Evolutionary conservation across 208 protist genomes (phyloP), one percentile per base, ranked within the genome.

Genomic region (Leishmania amazonensis): DNA sequence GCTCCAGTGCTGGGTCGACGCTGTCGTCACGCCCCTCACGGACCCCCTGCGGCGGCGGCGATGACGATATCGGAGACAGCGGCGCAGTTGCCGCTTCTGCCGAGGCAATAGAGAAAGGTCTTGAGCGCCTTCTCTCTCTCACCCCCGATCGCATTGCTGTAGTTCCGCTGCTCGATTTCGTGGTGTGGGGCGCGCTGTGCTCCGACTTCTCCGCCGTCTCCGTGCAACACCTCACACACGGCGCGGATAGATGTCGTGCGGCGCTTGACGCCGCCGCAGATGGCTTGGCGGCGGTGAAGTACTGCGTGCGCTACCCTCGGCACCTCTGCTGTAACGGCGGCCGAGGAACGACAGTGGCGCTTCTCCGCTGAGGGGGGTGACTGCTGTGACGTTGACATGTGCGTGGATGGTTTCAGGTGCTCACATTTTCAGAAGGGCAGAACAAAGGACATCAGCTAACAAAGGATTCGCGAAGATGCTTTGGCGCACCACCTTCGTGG

Each of bases 131-230:
- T 9, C 78, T 67, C n/a, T 60, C 83, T 4, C 65, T 86, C 62
- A 77, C 78, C 6, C 54, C 78, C 3, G 60, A 53, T 24, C 31
- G 64, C 31, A 75, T 86, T 28, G 19, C 13, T 28, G 83, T 82
- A 3, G 78, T 86, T 24, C 83, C 78, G 49, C 40, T 86, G 3
- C 6, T 81, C 1, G 83, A 86, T n/a, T 86, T 86, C 31, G 53
- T 86, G 38, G 76, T 72, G 6, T 86, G 83, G 83, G 83, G 78
- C 28, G 65, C 78, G 2, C 58, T 82, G 19, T 75, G 74, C 72
- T 83, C 78, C 11, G 83, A 86, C 31, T 81, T 86, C 38, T 73
- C 74, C n/a, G 42, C 51, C 7, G 65, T 42, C 78, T 58, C 64
- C 31, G 17, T 53, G 78, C 28, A 60, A 49, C 76, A 35, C 65